A percentile compares a stretch with the other conserved stretches of the same genome.
phyloP scores from a whole-genome alignment of 345 rosid species.

The Psidium guajava region DNA sequence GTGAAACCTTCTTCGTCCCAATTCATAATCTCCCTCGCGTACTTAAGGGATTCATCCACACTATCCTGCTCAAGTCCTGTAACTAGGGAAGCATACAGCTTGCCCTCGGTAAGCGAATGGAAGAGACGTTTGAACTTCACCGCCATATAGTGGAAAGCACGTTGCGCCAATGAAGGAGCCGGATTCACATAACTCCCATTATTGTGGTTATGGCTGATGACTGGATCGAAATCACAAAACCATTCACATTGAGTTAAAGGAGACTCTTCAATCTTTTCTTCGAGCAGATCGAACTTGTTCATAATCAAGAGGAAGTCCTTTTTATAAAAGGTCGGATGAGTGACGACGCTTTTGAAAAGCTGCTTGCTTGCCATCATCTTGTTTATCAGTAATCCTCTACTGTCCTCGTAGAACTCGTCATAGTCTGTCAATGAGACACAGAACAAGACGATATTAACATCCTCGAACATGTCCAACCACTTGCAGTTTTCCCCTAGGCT shows the following conservation, averaged over 20 bases:
- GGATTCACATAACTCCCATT: constrained; percentile 8
- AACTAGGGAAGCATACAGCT: constrained; percentile 43
- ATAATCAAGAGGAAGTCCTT: constrained; percentile 77
- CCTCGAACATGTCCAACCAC: constrained; percentile 84
- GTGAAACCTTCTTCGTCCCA: constrained; percentile 37
- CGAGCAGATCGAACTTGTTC: constrained; percentile 71
- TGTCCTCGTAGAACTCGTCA: constrained; percentile 34
- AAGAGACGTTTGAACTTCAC: constrained; percentile 63
- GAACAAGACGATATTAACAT: constrained; percentile 53
- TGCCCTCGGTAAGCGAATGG: constrained; percentile 30
- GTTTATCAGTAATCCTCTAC: constrained; percentile 41
- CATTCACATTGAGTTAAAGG: constrained; percentile 68
- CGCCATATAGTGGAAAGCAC: constrained; percentile 63
- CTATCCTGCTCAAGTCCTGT: constrained; percentile 52
- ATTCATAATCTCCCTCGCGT: constrained; percentile 51
- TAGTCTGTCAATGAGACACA: constrained; percentile 67
- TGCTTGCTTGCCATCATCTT: constrained; percentile 76
- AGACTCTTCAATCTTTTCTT: constrained; percentile 49
- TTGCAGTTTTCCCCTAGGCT: constrained; percentile 69
- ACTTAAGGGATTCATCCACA: constrained; percentile 46
- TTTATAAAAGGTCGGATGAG: constrained; percentile 40
- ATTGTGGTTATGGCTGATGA: constrained; percentile 27
- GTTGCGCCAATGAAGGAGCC: constrained; percentile 41
- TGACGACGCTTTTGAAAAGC: constrained; percentile 46
- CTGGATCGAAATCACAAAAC: constrained; percentile 66